Evolutionary conservation across 768 basidiomycete species (phyloP).

Genomic region (Rhodotorula diobovata): DNA sequence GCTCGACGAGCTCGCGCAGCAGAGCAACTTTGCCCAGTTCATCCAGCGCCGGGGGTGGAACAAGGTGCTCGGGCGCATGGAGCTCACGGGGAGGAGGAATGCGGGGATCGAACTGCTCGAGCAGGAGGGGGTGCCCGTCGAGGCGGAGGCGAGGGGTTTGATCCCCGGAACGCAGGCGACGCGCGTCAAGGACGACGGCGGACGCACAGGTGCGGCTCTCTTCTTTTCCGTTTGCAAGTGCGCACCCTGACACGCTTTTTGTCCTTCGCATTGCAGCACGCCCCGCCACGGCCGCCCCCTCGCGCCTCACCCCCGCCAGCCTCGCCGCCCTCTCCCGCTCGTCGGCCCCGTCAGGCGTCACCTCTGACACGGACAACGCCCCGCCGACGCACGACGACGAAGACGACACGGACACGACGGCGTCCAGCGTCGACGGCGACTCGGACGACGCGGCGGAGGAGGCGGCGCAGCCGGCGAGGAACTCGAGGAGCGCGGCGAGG

Average conservation of each 20-base stretch:
- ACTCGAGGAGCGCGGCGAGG: neutral
- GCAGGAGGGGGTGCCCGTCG: neutral
- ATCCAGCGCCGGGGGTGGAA: conserved; percentile 9
- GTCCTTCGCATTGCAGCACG: no score
- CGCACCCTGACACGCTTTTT: no score
- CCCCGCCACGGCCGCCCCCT: no score
- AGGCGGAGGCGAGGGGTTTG: conserved; percentile 11
- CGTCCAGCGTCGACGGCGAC: conserved; percentile 5
- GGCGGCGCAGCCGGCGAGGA: neutral
- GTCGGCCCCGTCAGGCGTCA: neutral
- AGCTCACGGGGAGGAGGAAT: no score
- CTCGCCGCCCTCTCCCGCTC: neutral
- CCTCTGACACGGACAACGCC: conserved; percentile 13
- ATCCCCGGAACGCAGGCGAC: neutral
- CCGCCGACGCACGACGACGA: neutral
- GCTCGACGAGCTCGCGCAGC: conserved; percentile 15
- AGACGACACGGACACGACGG: conserved; percentile 2
- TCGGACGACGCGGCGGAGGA: neutral
- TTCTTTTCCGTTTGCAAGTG: neutral
- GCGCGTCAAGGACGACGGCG: neutral
- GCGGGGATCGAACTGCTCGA: conserved; percentile 1
- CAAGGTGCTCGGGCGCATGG: neutral
- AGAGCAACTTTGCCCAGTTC: conserved; percentile 23
- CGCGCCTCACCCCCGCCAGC: no score
- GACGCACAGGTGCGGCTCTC: neutral